Evolutionary conservation across 2,329 filamentous ascomycete species (phyloP).

Genomic region (Diaporthe helianthi): DNA sequence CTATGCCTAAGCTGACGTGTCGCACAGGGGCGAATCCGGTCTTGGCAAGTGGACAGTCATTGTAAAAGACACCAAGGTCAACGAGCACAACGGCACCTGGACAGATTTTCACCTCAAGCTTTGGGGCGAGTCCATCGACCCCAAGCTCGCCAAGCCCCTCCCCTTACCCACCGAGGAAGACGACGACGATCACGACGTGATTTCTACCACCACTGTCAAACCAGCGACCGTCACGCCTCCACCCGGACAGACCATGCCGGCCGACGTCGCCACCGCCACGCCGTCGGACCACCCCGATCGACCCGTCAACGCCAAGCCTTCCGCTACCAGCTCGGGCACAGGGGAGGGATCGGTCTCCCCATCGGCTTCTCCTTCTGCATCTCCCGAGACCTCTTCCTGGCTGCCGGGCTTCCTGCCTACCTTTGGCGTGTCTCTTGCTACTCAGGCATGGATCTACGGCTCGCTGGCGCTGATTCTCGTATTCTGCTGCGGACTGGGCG

Average conservation of each 20-base stretch:
- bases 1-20: conserved; percentile 42
- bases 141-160: conserved; percentile 72
- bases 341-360: conserved; percentile 39
- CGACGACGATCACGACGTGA: conserved; percentile 79
- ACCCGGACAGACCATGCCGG: conserved; percentile 53
- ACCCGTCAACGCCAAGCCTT: conserved; percentile 59
- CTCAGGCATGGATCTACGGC: conserved; percentile 93
- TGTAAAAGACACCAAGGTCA: conserved; percentile 82
- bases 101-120: conserved; percentile 92
- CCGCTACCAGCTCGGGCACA: conserved; percentile 41
- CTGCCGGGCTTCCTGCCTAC: conserved; percentile 89
- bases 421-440: conserved; percentile 85
- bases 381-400: conserved; percentile 64
- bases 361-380: conserved; percentile 43
- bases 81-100: conserved; percentile 79
- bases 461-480: conserved; percentile 81
- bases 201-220: conserved; percentile 66
- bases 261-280: conserved; percentile 40
- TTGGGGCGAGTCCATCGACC: conserved; percentile 88
- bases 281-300: conserved; percentile 72
- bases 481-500: conserved; percentile 82
- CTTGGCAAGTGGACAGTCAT: conserved; percentile 90
- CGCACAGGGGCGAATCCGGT: conserved; percentile 79
- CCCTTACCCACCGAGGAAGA: conserved; percentile 86
- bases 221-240: conserved; percentile 70